These are phyloP conservation scores for Hygrophorus russula DNA, from an alignment of 768 basidiomycete genomes.

Conservation along the genomic window DNA sequence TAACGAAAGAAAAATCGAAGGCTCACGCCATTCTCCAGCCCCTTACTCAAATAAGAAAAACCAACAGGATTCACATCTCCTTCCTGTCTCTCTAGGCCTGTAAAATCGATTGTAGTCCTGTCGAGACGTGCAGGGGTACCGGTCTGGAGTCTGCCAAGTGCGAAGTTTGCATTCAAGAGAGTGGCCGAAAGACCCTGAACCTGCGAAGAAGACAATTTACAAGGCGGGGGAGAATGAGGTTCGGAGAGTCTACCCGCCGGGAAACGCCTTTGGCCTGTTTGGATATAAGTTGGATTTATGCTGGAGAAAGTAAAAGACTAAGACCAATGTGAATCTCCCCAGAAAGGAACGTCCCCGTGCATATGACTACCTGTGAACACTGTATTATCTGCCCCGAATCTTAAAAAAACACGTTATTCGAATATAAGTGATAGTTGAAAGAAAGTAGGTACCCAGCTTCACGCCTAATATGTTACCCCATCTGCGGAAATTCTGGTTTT, in stretches of 20 bases:
- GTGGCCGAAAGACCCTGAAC: constrained; percentile 58
- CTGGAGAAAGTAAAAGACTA: neutral
- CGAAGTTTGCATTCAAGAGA: constrained; percentile 64
- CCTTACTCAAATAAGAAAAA: constrained; percentile 66
- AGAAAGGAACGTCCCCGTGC: constrained; percentile 85
- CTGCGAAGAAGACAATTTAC: no score
- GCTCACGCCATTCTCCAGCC: constrained; percentile 59
- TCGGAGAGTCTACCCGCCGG: constrained; percentile 74
- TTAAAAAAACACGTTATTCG: constrained; percentile 13
- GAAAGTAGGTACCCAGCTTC: no score
- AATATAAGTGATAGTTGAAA: no score
- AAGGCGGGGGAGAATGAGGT: constrained; percentile 36
- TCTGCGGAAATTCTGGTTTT: no score
- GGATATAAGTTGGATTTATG: neutral
- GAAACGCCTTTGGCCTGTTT: constrained; percentile 52
- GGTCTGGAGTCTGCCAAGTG: constrained; percentile 74
- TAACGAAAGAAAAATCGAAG: constrained; percentile 1
- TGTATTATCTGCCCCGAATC: constrained; percentile 65
- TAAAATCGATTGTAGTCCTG: constrained; percentile 59
- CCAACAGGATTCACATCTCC: constrained; percentile 58
- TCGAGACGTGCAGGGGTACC: constrained; percentile 79
- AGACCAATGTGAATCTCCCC: constrained; percentile 86
- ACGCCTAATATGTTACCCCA: no score
- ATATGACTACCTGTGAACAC: constrained; percentile 77
- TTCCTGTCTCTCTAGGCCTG: constrained; percentile 44